Base-by-base conservation (phyloP, 129 eudicot species). In the Flaveria ramosissima region DNA sequence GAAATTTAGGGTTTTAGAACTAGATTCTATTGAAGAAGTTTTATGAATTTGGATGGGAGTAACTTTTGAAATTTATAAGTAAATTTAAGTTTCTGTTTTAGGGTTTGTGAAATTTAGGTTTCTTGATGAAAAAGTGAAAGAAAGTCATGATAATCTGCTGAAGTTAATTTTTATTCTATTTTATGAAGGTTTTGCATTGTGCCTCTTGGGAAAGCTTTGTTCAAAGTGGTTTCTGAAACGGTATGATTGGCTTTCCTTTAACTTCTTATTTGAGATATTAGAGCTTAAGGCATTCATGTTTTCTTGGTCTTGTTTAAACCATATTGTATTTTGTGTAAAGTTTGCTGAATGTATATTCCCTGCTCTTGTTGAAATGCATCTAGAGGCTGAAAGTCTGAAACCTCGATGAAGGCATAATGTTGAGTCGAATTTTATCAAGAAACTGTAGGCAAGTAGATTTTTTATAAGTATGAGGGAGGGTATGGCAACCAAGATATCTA, bases 111-210 rank as follows among this genome's bases (percentile, higher is more conserved):
- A 15, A 13, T 32, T 24, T 12, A 57, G 16, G 66, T 74, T 74
- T 59, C 12, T 59, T 75, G 71, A 41, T 62, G 13, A 24, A 17
- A 7, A 53, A 45, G 32, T 42, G 75, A 27, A 68, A 21, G 30
- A 8, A 8, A 68, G 60, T 55, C 21, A 48, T 64, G 53, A 14
- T 32, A 51, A 51, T 13, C 11, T 43, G 26, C 26, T 23, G 26
- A 23, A 23, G 26, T 23, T 23, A 23, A 23, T 23, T 0, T 23
- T 23, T 23, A 61, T 19, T 68, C 68, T 48, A 30, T 72, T 68
- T 43, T 46, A 1, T 66, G 70, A 65, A 90, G 96, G 96, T 90
- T 90, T 84, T 90, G 96, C 89, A 77, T 90, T 72, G 83, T 88
- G 85, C 96, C 96, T 71, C 80, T 90, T 24, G 90, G 88, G 71